Conservation (phyloP, 495 filamentous ascomycete genomes). For the Tetracladium marchalianum region DNA sequence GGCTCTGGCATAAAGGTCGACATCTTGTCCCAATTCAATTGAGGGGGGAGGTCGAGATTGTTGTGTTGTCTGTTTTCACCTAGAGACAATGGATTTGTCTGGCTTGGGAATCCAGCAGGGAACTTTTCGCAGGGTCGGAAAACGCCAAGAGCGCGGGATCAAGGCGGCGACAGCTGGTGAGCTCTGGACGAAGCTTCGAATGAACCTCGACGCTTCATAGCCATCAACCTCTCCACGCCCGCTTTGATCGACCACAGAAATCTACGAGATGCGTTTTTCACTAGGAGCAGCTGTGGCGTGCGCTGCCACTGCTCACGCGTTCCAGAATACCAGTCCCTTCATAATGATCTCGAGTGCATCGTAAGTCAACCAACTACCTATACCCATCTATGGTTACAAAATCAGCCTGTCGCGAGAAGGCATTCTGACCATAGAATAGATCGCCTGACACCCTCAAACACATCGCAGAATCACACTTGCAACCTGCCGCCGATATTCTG, state of each 20-base stretch:
- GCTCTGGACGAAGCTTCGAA: not conserved
- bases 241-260: slow-evolving; percentile 10
- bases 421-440: not conserved
- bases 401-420: not conserved
- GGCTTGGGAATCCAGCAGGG: not conserved
- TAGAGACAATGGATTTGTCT: not conserved
- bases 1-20: slow-evolving; percentile 7
- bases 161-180: not conserved
- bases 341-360: slow-evolving; percentile 70
- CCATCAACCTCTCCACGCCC: slow-evolving; percentile 3
- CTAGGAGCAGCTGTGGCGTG: slow-evolving; percentile 50
- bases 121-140: not conserved
- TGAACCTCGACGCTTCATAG: not conserved
- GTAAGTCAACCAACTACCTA: slow-evolving; percentile 55
- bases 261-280: slow-evolving; percentile 49
- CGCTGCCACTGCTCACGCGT: slow-evolving; percentile 52
- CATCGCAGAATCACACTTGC: slow-evolving; percentile 26
- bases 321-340: slow-evolving; percentile 79
- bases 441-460: slow-evolving; percentile 3
- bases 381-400: slow-evolving; percentile 26
- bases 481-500: slow-evolving; percentile 31
- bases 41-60: not conserved
- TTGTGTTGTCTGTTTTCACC: slow-evolving; percentile 1
- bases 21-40: not conserved
- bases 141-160: not conserved